Percentiles rank a stretch among this genome's conserved stretches.
Evolutionary conservation across 2,329 filamentous ascomycete species (phyloP).

Genomic region (Laburnicola sp.): DNA sequence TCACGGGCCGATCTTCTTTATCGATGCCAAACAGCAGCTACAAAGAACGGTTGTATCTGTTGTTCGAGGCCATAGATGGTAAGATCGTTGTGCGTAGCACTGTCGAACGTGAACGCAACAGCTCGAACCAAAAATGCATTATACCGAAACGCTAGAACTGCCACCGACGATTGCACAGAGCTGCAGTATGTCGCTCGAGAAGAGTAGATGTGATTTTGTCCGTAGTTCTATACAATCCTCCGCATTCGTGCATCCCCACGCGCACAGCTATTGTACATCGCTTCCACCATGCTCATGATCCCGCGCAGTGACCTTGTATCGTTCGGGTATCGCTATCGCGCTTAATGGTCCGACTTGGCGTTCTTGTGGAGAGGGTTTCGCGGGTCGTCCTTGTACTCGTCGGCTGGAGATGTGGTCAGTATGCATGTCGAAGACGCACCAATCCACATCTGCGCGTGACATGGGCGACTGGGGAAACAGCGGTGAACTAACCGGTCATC

Average conservation of each 20-base stretch:
- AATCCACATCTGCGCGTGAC: not conserved
- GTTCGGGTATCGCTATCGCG: constrained; percentile 12
- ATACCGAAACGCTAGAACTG: no score
- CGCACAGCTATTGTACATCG: constrained; percentile 44
- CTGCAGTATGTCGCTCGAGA: not conserved
- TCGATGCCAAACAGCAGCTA: no score
- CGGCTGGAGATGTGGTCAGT: constrained; percentile 60
- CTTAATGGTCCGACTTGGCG: constrained; percentile 36
- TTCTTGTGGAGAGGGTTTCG: constrained; percentile 67
- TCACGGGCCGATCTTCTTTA: no score
- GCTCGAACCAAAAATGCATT: no score
- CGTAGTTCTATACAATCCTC: constrained; percentile 39
- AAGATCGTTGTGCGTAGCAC: no score
- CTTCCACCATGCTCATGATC: constrained; percentile 24
- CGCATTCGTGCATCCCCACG: constrained; percentile 18
- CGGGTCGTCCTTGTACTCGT: constrained; percentile 96
- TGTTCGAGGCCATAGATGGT: no score
- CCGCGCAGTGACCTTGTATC: constrained; percentile 18
- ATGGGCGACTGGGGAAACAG: not conserved
- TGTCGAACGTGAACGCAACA: no score
- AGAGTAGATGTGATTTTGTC: constrained; percentile 15
- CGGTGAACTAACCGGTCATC: constrained; percentile 69
- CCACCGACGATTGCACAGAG: no score
- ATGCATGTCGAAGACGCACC: not conserved
- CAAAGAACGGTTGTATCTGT: no score